These are phyloP conservation scores for Phylloporus sp. DNA, from an alignment of 768 basidiomycete species.

Conservation along the genomic window DNA sequence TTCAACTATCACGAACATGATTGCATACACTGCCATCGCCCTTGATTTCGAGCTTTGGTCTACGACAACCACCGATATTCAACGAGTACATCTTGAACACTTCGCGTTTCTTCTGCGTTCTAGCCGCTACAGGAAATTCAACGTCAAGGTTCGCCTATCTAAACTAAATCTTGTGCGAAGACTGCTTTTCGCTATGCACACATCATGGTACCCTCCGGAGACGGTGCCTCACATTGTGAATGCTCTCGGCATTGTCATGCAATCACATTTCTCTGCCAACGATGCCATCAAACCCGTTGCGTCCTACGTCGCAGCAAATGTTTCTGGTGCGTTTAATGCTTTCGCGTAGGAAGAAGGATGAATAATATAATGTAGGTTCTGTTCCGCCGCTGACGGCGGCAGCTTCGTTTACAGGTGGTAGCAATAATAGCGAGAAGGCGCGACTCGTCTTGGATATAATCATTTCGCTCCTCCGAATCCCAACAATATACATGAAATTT, in stretches of 20 bases:
- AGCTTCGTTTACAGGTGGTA: slow-evolving; percentile 6
- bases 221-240: slow-evolving; percentile 46
- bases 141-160: slow-evolving; percentile 65
- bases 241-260: slow-evolving; percentile 57
- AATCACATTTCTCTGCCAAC: slow-evolving; percentile 66
- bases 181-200: slow-evolving; percentile 78
- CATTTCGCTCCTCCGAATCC: slow-evolving; percentile 55
- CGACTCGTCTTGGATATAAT: slow-evolving; percentile 66
- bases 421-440: slow-evolving; percentile 49
- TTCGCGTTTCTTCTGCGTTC: slow-evolving; percentile 69
- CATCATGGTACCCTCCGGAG: slow-evolving; percentile 66
- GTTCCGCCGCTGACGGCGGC: slow-evolving; percentile 8
- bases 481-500: slow-evolving; percentile 64
- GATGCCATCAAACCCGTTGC: slow-evolving; percentile 82
- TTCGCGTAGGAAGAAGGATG: neutral
- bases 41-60: slow-evolving; percentile 93
- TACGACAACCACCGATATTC: slow-evolving; percentile 64
- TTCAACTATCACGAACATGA: slow-evolving; percentile 78
- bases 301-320: slow-evolving; percentile 78
- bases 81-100: slow-evolving; percentile 75
- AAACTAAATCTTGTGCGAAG: slow-evolving; percentile 71
- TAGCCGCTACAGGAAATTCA: slow-evolving; percentile 76
- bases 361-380: neutral
- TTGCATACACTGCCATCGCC: slow-evolving; percentile 79
- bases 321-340: slow-evolving; percentile 49